Conservation (phyloP, 768 basidiomycete genomes). For the Filobasidium floriforme region DNA sequence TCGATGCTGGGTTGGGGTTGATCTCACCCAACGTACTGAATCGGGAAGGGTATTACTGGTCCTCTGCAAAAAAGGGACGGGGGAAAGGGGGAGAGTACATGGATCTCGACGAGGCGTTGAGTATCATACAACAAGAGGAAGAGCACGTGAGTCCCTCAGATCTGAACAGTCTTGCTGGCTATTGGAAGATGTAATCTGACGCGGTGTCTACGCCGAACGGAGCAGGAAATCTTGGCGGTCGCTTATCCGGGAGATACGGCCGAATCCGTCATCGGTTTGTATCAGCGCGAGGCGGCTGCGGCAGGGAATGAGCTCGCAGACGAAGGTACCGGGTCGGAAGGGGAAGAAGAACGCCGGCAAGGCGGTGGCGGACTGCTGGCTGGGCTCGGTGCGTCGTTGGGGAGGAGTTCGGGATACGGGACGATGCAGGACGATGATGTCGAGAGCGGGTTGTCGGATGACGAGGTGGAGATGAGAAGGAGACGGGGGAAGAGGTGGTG, state of each 20-base stretch:
- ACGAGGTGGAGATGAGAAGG: constrained; percentile 5
- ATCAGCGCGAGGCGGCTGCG: constrained; percentile 13
- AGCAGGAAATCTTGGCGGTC: constrained; percentile 20
- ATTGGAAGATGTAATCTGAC: neutral
- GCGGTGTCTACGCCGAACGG: neutral
- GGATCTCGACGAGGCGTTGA: constrained; percentile 19
- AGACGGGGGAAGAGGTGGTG: constrained; percentile 13
- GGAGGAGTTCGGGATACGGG: constrained; percentile 11
- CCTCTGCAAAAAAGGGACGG: constrained; percentile 9
- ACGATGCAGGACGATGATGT: no score
- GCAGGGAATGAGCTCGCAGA: constrained; percentile 8
- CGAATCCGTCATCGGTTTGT: constrained; percentile 18
- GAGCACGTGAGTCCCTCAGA: constrained; percentile 8
- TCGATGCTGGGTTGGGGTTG: neutral
- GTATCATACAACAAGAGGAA: constrained; percentile 20
- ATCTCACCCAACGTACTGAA: neutral
- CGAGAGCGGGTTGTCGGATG: constrained; percentile 8
- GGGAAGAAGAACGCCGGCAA: neutral
- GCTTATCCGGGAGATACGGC: constrained; percentile 20
- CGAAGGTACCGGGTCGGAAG: neutral
- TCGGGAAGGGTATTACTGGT: constrained; percentile 12
- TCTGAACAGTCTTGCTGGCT: neutral
- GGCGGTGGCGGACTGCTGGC: constrained; percentile 6
- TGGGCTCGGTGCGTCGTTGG: constrained; percentile 8
- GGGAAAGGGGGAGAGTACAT: constrained; percentile 3